These are phyloP conservation scores for Diaporthe amygdali DNA, from an alignment of 2,329 filamentous ascomycete species.

Conservation along the genomic window DNA sequence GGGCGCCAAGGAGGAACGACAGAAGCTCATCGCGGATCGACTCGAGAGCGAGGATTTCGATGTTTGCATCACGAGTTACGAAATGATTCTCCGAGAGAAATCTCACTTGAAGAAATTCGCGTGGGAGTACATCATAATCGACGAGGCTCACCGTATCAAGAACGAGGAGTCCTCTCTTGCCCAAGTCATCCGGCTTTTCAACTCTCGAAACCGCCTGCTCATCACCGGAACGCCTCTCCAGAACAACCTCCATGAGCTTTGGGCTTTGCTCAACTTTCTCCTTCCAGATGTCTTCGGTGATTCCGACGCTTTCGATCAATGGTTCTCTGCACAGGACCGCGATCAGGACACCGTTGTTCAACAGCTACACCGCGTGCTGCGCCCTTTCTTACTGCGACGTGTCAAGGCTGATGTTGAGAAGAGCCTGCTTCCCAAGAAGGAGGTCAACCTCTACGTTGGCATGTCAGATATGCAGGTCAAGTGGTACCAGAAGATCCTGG, in stretches of 20 bases:
- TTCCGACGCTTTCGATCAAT: constrained; percentile 94
- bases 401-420: constrained; percentile 99
- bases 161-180: constrained; percentile 98
- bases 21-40: constrained; percentile 85
- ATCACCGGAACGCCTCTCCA: constrained; percentile 97
- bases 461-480: constrained; percentile 99
- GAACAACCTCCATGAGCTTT: constrained; percentile 97
- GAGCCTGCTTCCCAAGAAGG: constrained; percentile 95
- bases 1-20: constrained; percentile 92
- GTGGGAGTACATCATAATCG: constrained; percentile 99
- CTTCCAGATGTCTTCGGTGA: constrained; percentile 99
- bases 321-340: constrained; percentile 89
- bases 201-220: constrained; percentile 90
- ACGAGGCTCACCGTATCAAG: constrained; percentile 98
- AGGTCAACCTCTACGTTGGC: constrained; percentile 94
- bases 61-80: constrained; percentile 97
- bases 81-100: constrained; percentile 98
- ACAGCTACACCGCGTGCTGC: constrained; percentile 89
- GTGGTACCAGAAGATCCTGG: constrained; percentile 98
- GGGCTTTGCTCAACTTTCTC: constrained; percentile 96
- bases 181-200: constrained; percentile 95
- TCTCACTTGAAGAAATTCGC: constrained; percentile 95
- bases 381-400: constrained; percentile 91
- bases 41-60: constrained; percentile 90
- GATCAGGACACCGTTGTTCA: constrained; percentile 97